Conservation (phyloP, 768 basidiomycete species). For the Dioszegia crocea region DNA sequence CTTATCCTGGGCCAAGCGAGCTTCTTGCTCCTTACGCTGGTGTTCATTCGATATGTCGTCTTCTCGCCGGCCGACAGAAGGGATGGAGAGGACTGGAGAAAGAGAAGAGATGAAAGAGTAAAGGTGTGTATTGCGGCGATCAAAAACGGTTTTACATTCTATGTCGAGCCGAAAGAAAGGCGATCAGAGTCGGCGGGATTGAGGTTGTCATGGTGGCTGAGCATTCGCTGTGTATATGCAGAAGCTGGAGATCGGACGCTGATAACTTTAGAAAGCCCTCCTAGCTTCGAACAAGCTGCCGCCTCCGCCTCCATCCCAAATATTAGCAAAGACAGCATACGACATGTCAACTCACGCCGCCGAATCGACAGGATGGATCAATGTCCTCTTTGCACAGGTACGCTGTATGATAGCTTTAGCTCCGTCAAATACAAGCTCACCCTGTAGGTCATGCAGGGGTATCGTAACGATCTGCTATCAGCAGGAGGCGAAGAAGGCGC, state of each 20-base stretch:
- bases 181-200: background rate
- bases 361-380: slow-evolving; percentile 91
- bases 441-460: slow-evolving; percentile 67
- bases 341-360: slow-evolving; percentile 52
- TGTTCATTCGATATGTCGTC: slow-evolving; percentile 92
- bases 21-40: slow-evolving; percentile 66
- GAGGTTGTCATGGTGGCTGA: background rate
- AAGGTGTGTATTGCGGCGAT: slow-evolving; percentile 36
- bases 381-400: slow-evolving; percentile 76
- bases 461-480: slow-evolving; percentile 63
- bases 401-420: too few relatives aligned
- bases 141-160: too few relatives aligned
- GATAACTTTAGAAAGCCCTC: slow-evolving; percentile 16
- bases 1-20: slow-evolving; percentile 88
- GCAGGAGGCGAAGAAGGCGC: slow-evolving; percentile 78
- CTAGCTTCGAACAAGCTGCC: slow-evolving; percentile 42
- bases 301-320: slow-evolving; percentile 33
- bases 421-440: background rate
- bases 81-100: slow-evolving; percentile 32
- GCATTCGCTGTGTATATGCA: background rate
- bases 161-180: too few relatives aligned
- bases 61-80: slow-evolving; percentile 62
- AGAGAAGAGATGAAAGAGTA: slow-evolving; percentile 27
- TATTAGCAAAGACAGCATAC: slow-evolving; percentile 50
- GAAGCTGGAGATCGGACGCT: background rate